Evolutionary conservation across 306 rosid species (phyloP).

Genomic region (Glycyrrhiza uralensis): DNA sequence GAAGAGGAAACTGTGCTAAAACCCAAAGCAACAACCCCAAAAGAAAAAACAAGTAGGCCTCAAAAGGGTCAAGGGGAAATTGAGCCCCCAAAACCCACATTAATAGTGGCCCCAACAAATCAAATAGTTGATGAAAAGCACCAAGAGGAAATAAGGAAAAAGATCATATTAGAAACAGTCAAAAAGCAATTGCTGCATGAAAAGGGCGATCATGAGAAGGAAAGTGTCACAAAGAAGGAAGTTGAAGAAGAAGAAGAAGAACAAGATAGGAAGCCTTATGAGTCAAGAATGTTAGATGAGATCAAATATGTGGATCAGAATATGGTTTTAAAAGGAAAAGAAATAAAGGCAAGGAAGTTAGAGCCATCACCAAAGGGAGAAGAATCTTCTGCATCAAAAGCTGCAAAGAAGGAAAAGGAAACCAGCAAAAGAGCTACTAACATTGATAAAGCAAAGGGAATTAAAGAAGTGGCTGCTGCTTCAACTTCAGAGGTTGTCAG

Average conservation of each 20-base stretch:
- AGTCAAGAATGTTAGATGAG: neutral
- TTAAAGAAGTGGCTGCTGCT: conserved; percentile 13
- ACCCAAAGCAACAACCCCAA: neutral
- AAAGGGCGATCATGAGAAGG: neutral
- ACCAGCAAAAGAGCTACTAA: neutral
- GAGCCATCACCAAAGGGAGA: neutral
- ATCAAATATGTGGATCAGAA: conserved; percentile 16
- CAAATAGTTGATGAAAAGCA: conserved; percentile 7
- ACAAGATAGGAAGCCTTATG: neutral
- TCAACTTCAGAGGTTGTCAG: conserved; percentile 27
- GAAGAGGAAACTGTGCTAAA: conserved; percentile 16
- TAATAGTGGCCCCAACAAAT: neutral
- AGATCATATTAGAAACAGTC: neutral
- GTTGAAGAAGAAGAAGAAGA: neutral
- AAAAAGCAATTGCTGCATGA: neutral
- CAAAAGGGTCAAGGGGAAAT: conserved; percentile 24
- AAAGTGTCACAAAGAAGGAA: neutral
- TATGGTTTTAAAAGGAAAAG: conserved; percentile 7
- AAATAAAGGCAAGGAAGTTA: conserved; percentile 25
- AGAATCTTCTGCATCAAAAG: neutral
- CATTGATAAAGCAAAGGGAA: conserved; percentile 23
- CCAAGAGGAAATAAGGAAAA: conserved; percentile 10
- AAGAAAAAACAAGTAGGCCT: neutral
- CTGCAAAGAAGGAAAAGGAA: conserved; percentile 1
- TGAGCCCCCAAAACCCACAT: conserved; percentile 17